phyloP scores from a whole-genome alignment of 371 early-diverging fungal genomes.

The Coemansia sp. region DNA sequence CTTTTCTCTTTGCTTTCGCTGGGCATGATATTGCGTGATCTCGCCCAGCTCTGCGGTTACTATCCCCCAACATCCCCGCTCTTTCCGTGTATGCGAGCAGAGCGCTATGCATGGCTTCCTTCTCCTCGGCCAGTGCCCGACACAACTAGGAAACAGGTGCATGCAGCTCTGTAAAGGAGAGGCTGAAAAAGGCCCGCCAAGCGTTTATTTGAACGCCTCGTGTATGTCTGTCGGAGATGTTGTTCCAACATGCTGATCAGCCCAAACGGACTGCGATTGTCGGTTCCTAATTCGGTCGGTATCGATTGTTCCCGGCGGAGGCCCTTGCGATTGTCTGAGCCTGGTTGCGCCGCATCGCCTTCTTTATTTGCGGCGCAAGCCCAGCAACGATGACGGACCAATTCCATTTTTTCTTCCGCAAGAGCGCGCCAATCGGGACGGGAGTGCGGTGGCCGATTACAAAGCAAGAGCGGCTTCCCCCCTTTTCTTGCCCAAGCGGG shows the following conservation, averaged over 20 bases:
- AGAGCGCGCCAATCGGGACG: neutral
- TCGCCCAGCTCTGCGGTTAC: too few species aligned
- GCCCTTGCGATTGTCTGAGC: slow-evolving; percentile 1
- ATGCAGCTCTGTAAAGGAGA: slow-evolving; percentile 7
- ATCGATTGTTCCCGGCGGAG: too few species aligned
- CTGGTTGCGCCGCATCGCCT: neutral
- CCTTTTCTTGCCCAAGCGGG: too few species aligned
- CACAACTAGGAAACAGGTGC: neutral
- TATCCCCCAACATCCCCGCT: too few species aligned
- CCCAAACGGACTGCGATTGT: slow-evolving; percentile 2
- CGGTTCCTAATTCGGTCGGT: slow-evolving; percentile 2
- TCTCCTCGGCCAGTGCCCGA: neutral
- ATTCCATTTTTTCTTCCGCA: neutral
- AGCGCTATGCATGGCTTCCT: neutral
- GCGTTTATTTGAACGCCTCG: neutral
- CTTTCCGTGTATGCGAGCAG: too few species aligned
- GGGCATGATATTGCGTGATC: too few species aligned
- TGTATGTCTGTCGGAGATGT: neutral
- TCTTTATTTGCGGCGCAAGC: neutral
- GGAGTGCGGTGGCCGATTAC: slow-evolving; percentile 6
- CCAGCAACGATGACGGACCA: neutral
- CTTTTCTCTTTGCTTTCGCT: too few species aligned
- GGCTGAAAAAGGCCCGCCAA: slow-evolving; percentile 7
- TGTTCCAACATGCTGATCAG: slow-evolving; percentile 13
- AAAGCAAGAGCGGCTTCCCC: neutral